Base-by-base conservation (phyloP, 164 flowering plant genomes). In the Hamamelis virginiana region DNA sequence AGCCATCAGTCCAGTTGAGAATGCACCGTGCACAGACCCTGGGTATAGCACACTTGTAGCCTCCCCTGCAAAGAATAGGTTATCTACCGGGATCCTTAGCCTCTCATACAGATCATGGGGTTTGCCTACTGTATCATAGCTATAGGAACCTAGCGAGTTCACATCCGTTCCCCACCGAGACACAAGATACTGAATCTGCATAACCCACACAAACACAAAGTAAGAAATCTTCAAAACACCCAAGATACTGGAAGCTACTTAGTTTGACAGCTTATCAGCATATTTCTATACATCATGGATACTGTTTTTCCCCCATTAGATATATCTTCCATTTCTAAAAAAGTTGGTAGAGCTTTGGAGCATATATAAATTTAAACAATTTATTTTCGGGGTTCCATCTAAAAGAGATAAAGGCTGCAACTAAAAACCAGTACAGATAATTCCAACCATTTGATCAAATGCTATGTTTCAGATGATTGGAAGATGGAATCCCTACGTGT, bases 11-110 rank as follows among this genome's bases (percentile, higher is more conserved):
- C 98, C 99, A 11, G 98, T 93, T 1, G 95, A 86, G 81, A 70
- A 96, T 45, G 99, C 99, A 18, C 98, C 99, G 53, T 93, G 99
- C 38, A 93, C 97, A 3, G 97, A 89, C 9, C 99, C 98, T 13
- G 94, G 94, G 74, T 80, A 90, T 66, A 63, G 77, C 47, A 65
- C 15, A 67, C 96, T 93, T 11, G 97, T 91, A 22, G 97, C 98
- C 64, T 96, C 99, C 65, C 99, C 99, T 0, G 98, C 98, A 80
- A 96, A 96, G 81, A 96, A 96, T 67, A 96, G 67, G 83, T 93
- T 96, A 70, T 89, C 97, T 10, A 93, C 86, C 15, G 99, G 98
- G 59, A 84, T 76, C 77, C 99, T 78, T 21, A 96, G 86, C 86
- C 77, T 81, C 68, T 96, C 96, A 43, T 90, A 91, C 69, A 91